Evolutionary conservation across 2,329 filamentous ascomycete genomes (phyloP).

Genomic region (Cordyceps tenuipes): DNA sequence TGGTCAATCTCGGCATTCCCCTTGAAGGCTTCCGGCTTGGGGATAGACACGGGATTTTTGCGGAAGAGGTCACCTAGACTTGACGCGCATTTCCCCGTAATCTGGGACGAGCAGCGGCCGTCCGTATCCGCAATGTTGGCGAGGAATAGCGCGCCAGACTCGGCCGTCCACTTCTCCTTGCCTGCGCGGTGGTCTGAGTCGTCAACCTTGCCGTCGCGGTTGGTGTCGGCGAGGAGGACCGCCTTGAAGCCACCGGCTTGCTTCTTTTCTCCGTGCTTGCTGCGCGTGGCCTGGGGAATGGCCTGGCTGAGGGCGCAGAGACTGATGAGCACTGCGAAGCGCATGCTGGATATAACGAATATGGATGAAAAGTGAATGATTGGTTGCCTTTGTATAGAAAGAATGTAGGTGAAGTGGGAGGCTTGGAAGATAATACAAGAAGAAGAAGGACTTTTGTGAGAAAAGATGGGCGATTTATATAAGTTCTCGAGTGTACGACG

Average conservation of each 20-base stretch:
- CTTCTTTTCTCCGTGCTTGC: too few species aligned
- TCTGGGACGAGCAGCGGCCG: conserved; percentile 2
- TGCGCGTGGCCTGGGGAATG: background rate
- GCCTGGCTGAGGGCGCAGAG: background rate
- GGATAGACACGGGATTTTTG: too few species aligned
- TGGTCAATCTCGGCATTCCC: too few species aligned
- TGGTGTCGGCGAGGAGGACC: conserved; percentile 5
- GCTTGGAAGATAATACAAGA: too few species aligned
- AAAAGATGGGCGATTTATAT: too few species aligned
- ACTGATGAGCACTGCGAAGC: background rate
- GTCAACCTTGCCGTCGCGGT: conserved; percentile 9
- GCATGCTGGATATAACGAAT: background rate
- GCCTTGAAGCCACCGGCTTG: background rate
- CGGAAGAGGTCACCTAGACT: too few species aligned
- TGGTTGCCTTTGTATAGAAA: too few species aligned
- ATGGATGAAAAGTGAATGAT: too few species aligned
- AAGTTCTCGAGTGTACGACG: too few species aligned
- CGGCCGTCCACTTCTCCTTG: background rate
- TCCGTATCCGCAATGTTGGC: conserved; percentile 7
- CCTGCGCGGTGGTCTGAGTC: background rate
- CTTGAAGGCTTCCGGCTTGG: too few species aligned
- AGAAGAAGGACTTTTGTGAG: too few species aligned
- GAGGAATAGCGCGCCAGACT: background rate
- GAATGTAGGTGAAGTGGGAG: too few species aligned
- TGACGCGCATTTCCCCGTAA: background rate